Conservation (phyloP, 2,329 filamentous ascomycete species). For the Fusarium stilboides region DNA sequence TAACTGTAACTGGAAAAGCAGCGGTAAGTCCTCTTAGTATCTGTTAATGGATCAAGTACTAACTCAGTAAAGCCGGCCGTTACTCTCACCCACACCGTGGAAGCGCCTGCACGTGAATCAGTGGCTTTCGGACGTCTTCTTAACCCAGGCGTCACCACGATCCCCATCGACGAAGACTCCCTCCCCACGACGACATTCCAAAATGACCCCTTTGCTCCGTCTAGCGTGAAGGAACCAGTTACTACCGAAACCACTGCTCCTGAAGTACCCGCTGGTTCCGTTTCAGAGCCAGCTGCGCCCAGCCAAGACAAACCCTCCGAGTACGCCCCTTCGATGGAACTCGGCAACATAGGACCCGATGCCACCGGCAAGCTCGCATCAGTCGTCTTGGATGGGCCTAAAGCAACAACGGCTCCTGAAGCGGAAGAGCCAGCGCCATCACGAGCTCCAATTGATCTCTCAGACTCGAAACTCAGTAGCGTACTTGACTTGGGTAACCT, state of each 20-base stretch:
- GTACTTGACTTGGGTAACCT: slow-evolving; percentile 63
- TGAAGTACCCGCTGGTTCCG: not conserved
- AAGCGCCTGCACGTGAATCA: slow-evolving; percentile 21
- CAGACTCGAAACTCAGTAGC: slow-evolving; percentile 60
- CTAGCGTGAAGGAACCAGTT: slow-evolving; percentile 11
- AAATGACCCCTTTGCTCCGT: slow-evolving; percentile 33
- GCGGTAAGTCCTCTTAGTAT: slow-evolving; percentile 27
- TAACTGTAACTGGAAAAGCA: slow-evolving; percentile 38
- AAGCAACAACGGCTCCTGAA: slow-evolving; percentile 37
- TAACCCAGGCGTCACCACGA: slow-evolving; percentile 50
- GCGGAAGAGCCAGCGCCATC: slow-evolving; percentile 36
- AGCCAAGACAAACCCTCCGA: slow-evolving; percentile 19
- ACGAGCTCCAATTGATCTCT: slow-evolving; percentile 55
- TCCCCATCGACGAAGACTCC: slow-evolving; percentile 48
- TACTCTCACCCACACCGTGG: slow-evolving; percentile 42
- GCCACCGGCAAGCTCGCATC: slow-evolving; percentile 25
- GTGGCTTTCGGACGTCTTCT: slow-evolving; percentile 11
- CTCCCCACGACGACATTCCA: slow-evolving; percentile 52
- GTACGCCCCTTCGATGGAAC: slow-evolving; percentile 38
- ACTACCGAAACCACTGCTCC: slow-evolving; percentile 8
- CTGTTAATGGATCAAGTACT: not conserved
- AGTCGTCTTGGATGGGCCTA: slow-evolving; percentile 30
- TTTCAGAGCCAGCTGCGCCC: slow-evolving; percentile 7
- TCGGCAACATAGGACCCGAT: slow-evolving; percentile 44
- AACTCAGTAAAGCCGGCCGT: slow-evolving; percentile 28